Evolutionary conservation across 208 protist genomes (phyloP), one percentile per base, ranked within the genome.

Genomic region (Trypanosoma avium): DNA sequence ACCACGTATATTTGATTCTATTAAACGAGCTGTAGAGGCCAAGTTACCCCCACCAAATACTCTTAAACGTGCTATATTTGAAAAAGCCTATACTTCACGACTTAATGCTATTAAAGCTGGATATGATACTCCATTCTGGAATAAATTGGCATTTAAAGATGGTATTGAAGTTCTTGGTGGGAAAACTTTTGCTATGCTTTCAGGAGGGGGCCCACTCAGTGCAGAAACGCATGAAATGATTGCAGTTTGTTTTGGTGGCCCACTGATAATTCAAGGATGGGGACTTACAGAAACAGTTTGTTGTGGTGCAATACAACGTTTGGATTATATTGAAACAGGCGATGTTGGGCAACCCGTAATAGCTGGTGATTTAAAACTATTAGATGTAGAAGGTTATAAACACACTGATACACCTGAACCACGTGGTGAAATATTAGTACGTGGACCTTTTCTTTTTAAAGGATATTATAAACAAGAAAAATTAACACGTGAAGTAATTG

Each of bases 201-300:
- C 70, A 29, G 93, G 91, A 29, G 91, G 91, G 7, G 93, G 83
- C 19, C 85, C 93, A 17, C 63, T 95, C 32, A 84, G 73, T 12
- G 64, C 68, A 17, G 52, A 71, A 9, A 91, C 84, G 40, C 87
- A 93, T 48, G 82, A 92, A 59, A 95, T 94, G 57, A 65, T 97
- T 15, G 84, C 86, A 61, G 84, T 93, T 4, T 72, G 86, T 5
- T 92, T 95, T 54, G 80, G 83, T 50, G 66, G 73, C 22, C 38
- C 59, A 19, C 71, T 80, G 70, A 72, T 95, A 7, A 63, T 92
- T 56, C 88, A 96, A 70, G 90, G 90, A 42, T 97, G 86, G 77
- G 92, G 84, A 22, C 77, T 96, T 32, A 97, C 92, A 21, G 92
- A 97, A 67, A 94, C 89, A 4, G 77, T 78, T 13, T 85, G 79